These are phyloP conservation scores for Eucalyptus cloeziana DNA, from an alignment of 345 rosid genomes.

Conservation along the genomic window DNA sequence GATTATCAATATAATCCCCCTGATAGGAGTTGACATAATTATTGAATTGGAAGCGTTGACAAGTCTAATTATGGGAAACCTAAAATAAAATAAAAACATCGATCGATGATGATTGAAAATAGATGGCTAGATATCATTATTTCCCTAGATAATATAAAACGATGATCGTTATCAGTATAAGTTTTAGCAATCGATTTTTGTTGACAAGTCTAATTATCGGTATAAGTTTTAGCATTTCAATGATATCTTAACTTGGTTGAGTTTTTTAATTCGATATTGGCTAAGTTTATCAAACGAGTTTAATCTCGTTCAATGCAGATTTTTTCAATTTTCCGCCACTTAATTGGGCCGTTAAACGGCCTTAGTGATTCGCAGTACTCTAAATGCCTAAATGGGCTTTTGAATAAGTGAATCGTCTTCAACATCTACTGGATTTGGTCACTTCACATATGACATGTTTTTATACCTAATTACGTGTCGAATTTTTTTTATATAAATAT, in stretches of 20 bases:
- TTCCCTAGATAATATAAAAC: not conserved
- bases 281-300: not conserved
- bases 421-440: not conserved
- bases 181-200: not conserved
- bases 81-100: not conserved
- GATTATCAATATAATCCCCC: not conserved
- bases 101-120: not conserved
- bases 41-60: not conserved
- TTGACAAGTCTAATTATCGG: too few species aligned
- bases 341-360: not conserved
- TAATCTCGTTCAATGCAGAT: not conserved
- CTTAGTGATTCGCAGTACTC: not conserved
- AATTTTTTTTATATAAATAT: too few species aligned
- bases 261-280: not conserved
- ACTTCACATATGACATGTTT: not conserved
- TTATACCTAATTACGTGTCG: not conserved
- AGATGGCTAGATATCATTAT: not conserved
- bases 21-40: too few species aligned
- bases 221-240: not conserved
- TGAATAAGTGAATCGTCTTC: not conserved
- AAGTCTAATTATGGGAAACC: not conserved
- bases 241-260: not conserved
- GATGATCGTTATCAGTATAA: accelerated
- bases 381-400: not conserved
- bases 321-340: not conserved